Base-by-base conservation (phyloP, 768 basidiomycete genomes). In the Termitomyces sp. region DNA sequence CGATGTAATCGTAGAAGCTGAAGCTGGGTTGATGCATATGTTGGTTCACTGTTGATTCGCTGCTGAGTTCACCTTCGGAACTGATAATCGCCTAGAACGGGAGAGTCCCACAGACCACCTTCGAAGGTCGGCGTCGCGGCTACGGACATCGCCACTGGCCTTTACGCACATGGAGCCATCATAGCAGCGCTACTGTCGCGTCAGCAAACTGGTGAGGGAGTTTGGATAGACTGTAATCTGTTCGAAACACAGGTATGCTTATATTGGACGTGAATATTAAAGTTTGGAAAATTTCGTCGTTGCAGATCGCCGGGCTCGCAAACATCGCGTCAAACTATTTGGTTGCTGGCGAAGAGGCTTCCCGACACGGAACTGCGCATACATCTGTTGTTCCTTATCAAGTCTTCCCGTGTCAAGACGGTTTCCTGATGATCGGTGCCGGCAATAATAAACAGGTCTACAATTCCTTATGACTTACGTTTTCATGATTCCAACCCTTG, bases 1-100 rank as follows among this genome's bases (percentile, higher is more conserved):
- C 68, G 93, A 93, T 67, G 93, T 93, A 24, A 71, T 85, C 24
- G 84, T 90, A 26, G 89, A 93, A 66, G 93, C 84, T 2, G 93
- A 96, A 69, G 93, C 94, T 34, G 96, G 95, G 10, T 72, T 96
- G 49, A 94, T 94, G 93, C 91, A 94, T 68, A 94, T 94, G 88
- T 91, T 42, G 58, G 84, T 74, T 45, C 54, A 40, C 6, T 32
- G 5, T 56, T 6, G 10, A 52, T 53, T n/a, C 17, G 51, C 32
- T 51, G 41, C 60, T 59, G 43, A 49, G 38, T 52, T 57, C 59
- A 28, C 3, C 22, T n/a, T 22, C 10, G 14, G 44, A 10, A 21
- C 17, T 37, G 5, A 30, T 14, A 22, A 50, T 48, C 12, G 24
- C 49, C 24, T 60, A 92, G 90, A 61, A 98, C 94, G 15, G 94